phyloP scores from a whole-genome alignment of 176 grass and related monocot genomes.

The Saccharum officinarum region DNA sequence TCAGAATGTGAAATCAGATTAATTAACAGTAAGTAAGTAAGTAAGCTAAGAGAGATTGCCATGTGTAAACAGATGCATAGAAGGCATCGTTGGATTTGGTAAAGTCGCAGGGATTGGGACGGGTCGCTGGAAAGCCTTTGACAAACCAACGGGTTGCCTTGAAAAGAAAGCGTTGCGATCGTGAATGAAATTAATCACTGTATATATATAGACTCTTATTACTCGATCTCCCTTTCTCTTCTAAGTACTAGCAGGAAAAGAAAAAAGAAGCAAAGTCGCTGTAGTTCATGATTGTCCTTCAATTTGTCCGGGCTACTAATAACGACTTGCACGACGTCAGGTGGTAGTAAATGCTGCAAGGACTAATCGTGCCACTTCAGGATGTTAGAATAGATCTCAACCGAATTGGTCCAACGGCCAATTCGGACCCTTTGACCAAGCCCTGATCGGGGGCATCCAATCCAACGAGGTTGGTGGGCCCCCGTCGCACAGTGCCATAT shows the following conservation, averaged over 20 bases:
- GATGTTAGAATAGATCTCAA: no score
- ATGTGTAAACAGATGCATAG: background rate
- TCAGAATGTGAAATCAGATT: background rate
- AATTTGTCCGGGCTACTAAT: background rate
- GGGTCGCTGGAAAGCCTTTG: background rate
- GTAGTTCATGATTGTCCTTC: background rate
- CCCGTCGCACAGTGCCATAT: no score
- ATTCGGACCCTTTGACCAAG: no score
- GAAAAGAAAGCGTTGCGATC: background rate
- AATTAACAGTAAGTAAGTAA: background rate
- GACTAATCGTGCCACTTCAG: background rate
- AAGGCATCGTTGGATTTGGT: background rate
- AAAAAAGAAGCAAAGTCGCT: background rate
- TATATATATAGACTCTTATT: background rate
- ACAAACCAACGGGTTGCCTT: background rate
- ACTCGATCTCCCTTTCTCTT: background rate
- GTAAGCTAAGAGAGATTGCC: background rate
- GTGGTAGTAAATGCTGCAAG: background rate
- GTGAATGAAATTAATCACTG: background rate
- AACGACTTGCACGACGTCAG: background rate
- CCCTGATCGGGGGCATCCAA: no score
- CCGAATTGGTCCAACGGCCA: no score
- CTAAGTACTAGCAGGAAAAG: background rate
- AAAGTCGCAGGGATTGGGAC: background rate
- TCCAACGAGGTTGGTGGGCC: no score